Evolutionary conservation across 2,329 filamentous ascomycete species (phyloP), one percentile per base, ranked within the genome.

Genomic region (Phaeosphaeriaceae sp.): DNA sequence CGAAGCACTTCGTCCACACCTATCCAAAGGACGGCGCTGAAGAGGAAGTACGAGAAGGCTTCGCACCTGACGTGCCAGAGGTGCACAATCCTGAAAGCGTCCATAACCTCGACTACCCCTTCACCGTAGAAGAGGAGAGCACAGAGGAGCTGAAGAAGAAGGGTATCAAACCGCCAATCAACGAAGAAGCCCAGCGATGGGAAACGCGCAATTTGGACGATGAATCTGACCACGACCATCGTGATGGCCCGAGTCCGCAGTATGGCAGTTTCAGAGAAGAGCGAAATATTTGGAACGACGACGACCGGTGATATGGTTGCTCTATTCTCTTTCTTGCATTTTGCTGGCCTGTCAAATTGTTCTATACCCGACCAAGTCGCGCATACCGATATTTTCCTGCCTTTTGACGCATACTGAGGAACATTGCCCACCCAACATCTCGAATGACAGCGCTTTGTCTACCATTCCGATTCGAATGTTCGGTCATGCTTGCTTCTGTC

Each of bases 31-130:
- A 81, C 19, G 76, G 78, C 33, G 78, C 80, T 52, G 80, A 78
- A 17, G 83, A 86, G 65, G 81, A 81, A 53, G 82, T 86, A 17
- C 79, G 84, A 2, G 80, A 83, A 71, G 85, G 85, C 5, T 86
- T 84, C 67, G 83, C 86, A 51, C 84, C 80, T 3, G 81, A 84
- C 53, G 65, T 76, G 1, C 71, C 78, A 1, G 77, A 81, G 54
- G 70, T 76, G 11, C 76, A 80, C 45, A 76, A 81, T 48, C 72
- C 78, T 1, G 80, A 82, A 51, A 63, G 69, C 7, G 72, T 71
- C 21, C 82, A 84, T 66, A 81, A 80, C 31, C 73, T 83, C 1
- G 73, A 79, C 50, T 74, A 73, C n/a, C 76, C 81, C 0, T 81
- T 83, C 56, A 71, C 70, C 1, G 73, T 81, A 5, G 78, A 80